Base-by-base conservation (phyloP, 78 protist species). In the Cavenderia fasciculata region DNA sequence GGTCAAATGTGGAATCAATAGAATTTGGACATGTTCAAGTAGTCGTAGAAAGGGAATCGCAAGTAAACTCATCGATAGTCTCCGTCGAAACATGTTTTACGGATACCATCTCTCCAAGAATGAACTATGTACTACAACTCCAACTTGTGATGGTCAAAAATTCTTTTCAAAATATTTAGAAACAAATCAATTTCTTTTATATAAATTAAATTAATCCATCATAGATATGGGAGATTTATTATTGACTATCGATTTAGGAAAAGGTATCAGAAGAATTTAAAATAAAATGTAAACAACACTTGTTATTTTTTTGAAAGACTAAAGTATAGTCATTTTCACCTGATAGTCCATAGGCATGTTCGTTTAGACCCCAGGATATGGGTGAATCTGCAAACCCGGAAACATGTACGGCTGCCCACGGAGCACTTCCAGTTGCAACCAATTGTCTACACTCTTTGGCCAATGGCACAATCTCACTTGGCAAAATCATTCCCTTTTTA, bases 371-470 rank as follows among this genome's bases (percentile, higher is more conserved):
- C 89, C 89, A 82, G 10, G 59, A 44, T 1, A 82, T 54, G n/a
- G 89, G 89, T 14, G 89, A 54, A 68, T 82, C 89, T 49, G 65
- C 14, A 33, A 82, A 82, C 4, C 89, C 89, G 43, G 4, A 36
- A 7, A 82, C 43, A 29, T 82, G 56, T 23, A 82, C 10, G 11
- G 38, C 27, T 31, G 63, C 66, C 57, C 62, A 82, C n/a, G n/a
- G n/a, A n/a, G n/a, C n/a, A n/a, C n/a, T n/a, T n/a, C n/a, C n/a
- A n/a, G n/a, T n/a, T n/a, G n/a, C n/a, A n/a, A n/a, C n/a, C n/a
- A n/a, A n/a, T n/a, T n/a, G n/a, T n/a, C n/a, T n/a, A n/a, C n/a
- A n/a, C n/a, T n/a, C n/a, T n/a, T n/a, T n/a, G n/a, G n/a, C n/a
- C n/a, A n/a, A n/a, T n/a, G n/a, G n/a, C n/a, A n/a, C n/a, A n/a